phyloP scores from a whole-genome alignment of 2,329 filamentous ascomycete species.

The Paracoccidioides brasiliensis region DNA sequence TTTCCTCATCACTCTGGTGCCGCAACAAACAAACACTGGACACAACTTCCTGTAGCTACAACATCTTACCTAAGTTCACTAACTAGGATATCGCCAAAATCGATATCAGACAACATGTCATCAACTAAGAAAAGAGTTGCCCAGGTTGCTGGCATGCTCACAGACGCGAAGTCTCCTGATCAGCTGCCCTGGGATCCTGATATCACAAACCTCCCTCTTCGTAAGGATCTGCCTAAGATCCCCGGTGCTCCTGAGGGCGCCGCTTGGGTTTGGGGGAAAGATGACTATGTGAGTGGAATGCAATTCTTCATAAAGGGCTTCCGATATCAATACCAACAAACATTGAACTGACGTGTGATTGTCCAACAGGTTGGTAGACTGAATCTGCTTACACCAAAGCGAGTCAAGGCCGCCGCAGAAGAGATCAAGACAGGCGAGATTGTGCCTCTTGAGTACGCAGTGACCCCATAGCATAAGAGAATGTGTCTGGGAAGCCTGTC shows the following conservation, averaged over 20 bases:
- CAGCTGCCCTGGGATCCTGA: conserved; percentile 43
- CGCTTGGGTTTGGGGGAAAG: conserved; percentile 48
- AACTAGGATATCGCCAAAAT: background rate
- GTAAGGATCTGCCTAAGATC: conserved; percentile 40
- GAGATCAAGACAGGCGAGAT: conserved; percentile 46
- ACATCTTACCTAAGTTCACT: too few species aligned
- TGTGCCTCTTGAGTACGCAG: conserved; percentile 39
- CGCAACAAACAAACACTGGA: too few species aligned
- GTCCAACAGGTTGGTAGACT: conserved; percentile 29
- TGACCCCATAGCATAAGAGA: background rate
- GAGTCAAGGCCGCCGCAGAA: conserved; percentile 40
- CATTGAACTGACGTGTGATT: background rate
- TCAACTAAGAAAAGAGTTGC: conserved; percentile 6
- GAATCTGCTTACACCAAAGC: conserved; percentile 43
- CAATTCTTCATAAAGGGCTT: background rate
- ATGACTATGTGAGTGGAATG: conserved; percentile 34
- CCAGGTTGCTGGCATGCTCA: conserved; percentile 7
- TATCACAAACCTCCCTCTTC: conserved; percentile 38
- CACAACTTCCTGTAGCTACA: too few species aligned
- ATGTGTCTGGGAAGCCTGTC: background rate
- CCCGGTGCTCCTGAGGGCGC: conserved; percentile 41
- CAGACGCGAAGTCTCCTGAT: conserved; percentile 15
- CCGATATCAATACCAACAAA: conserved; percentile 2
- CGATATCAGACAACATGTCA: conserved; percentile 4
- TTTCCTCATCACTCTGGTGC: too few species aligned